Conservation (phyloP, 1,139 yeast genomes). For the Saccharomyces hybrid region DNA sequence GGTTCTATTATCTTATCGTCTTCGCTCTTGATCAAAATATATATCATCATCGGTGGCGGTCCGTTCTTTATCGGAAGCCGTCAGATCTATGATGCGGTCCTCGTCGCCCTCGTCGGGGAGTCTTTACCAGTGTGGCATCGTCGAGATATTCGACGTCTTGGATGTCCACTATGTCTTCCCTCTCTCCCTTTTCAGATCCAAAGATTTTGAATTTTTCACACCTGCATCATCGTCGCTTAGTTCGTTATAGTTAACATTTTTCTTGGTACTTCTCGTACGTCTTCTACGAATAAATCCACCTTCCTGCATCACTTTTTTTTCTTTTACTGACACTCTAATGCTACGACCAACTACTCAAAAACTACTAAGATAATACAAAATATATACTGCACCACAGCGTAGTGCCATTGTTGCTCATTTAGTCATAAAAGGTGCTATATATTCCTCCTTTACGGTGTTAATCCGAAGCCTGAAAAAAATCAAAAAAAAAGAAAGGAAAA, state of each 20-base stretch:
- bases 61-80: constrained; percentile 17
- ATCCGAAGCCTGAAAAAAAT: not conserved
- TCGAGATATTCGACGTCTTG: constrained; percentile 5
- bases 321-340: not conserved
- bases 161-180: constrained; percentile 27
- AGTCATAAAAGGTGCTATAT: not conserved
- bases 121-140: constrained; percentile 3
- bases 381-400: not conserved
- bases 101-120: constrained; percentile 12
- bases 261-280: constrained; percentile 15
- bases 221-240: constrained; percentile 9
- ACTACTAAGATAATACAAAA: not conserved
- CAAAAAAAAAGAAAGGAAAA: not conserved
- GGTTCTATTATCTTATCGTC: constrained; percentile 2
- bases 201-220: constrained; percentile 1
- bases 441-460: not conserved
- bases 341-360: too few relatives aligned
- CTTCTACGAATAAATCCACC: constrained; percentile 28
- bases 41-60: not conserved
- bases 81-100: constrained; percentile 31
- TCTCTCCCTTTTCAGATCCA: constrained; percentile 7
- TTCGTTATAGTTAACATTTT: constrained; percentile 20
- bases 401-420: not conserved
- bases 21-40: constrained; percentile 27
- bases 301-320: constrained; percentile 16